A percentile compares a stretch with the other conserved stretches of the same genome.
phyloP scores from a whole-genome alignment of 441 rosid species.

The Erysimum pusillum region DNA sequence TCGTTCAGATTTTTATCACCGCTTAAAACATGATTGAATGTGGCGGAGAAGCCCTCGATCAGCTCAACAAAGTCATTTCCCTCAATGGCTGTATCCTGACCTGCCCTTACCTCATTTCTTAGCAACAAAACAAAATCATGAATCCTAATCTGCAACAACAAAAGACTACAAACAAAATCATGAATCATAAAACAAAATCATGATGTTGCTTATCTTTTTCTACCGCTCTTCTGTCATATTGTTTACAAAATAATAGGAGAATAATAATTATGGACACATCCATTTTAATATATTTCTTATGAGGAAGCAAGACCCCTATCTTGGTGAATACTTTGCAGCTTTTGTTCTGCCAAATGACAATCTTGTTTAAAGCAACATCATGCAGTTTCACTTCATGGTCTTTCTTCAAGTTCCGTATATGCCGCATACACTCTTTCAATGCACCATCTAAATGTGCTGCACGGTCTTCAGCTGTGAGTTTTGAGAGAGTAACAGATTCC shows the following conservation, averaged over 20 bases:
- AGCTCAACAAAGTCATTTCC: constrained; percentile 56
- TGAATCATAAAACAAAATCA: too few relatives aligned
- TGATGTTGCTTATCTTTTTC: too few relatives aligned
- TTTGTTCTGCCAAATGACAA: constrained; percentile 48
- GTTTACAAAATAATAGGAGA: too few relatives aligned
- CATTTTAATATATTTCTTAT: too few relatives aligned
- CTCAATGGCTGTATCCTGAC: constrained; percentile 55
- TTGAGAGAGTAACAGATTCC: constrained; percentile 80
- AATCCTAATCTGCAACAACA: too few relatives aligned
- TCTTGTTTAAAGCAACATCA: constrained; percentile 66
- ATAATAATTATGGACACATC: too few relatives aligned
- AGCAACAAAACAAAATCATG: constrained; percentile 77
- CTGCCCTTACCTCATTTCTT: constrained; percentile 70
- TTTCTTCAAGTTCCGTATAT: constrained; percentile 87
- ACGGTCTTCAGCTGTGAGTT: constrained; percentile 90
- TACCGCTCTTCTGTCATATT: too few relatives aligned
- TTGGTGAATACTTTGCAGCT: constrained; percentile 49
- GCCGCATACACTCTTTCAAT: constrained; percentile 95
- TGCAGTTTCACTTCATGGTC: constrained; percentile 86
- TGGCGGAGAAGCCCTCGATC: constrained; percentile 66
- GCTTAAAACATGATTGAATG: constrained; percentile 59
- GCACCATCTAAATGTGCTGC: constrained; percentile 94
- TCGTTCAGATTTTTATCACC: constrained; percentile 51
- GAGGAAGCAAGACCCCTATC: too few relatives aligned
- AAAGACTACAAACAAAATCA: too few relatives aligned